phyloP scores from a whole-genome alignment of 345 rosid genomes.

The Fremontodendron californicum region DNA sequence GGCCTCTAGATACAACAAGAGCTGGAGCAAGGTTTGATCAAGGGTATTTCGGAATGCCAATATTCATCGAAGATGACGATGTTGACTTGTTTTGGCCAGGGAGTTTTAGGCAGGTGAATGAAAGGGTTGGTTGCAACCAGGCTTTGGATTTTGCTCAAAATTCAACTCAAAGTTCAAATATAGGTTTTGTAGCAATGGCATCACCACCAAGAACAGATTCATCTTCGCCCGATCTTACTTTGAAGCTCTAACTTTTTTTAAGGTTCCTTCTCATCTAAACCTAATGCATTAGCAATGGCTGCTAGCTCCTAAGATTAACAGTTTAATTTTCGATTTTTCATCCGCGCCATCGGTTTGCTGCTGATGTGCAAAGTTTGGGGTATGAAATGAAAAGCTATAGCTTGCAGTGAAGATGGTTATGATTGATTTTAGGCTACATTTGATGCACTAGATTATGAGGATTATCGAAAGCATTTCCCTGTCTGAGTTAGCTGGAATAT shows the following conservation, averaged over 20 bases:
- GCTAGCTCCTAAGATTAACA: conserved; percentile 14
- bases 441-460: neutral
- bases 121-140: conserved; percentile 20
- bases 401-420: neutral
- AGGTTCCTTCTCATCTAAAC: neutral
- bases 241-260: conserved; percentile 56
- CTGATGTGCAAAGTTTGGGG: conserved; percentile 1
- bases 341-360: neutral
- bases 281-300: conserved; percentile 19
- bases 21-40: conserved; percentile 62
- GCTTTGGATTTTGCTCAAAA: conserved; percentile 25
- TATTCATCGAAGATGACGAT: conserved; percentile 63
- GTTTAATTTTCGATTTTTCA: neutral
- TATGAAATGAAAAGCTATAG: conserved; percentile 7
- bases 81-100: conserved; percentile 78
- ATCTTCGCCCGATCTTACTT: conserved; percentile 68
- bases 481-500: too few species aligned
- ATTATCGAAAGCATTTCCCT: too few species aligned
- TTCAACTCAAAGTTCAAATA: conserved; percentile 32
- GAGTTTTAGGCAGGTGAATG: conserved; percentile 64
- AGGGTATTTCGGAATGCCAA: conserved; percentile 51
- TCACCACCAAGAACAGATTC: conserved; percentile 36
- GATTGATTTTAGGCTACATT: neutral
- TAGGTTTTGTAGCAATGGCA: conserved; percentile 29
- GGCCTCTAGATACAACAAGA: conserved; percentile 28